Evolutionary conservation across 768 basidiomycete species (phyloP).

Genomic region (Tylopilus rubrobrunneus): DNA sequence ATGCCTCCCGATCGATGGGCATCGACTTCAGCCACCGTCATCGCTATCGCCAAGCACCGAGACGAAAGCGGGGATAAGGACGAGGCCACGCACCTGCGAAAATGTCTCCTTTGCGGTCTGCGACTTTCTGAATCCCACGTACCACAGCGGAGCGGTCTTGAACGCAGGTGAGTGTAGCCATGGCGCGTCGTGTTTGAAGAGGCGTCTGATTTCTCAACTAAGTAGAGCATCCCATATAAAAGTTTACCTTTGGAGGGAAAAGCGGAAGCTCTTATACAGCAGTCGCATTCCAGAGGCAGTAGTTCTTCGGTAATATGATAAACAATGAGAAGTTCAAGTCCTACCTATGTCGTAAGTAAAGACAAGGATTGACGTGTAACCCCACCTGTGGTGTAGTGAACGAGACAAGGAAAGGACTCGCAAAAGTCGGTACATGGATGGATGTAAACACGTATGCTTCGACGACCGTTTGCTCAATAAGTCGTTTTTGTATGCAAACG

Average conservation of each 20-base stretch:
- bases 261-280: conserved; percentile 67
- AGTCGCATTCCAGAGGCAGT: conserved; percentile 59
- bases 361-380: too few species aligned
- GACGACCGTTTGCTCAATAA: too few species aligned
- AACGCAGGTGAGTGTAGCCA: conserved; percentile 54
- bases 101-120: conserved; percentile 51
- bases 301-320: background rate
- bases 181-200: background rate
- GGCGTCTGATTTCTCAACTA: background rate
- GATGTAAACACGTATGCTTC: too few species aligned
- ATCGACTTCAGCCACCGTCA: conserved; percentile 76
- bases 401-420: too few species aligned
- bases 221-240: conserved; percentile 71
- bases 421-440: too few species aligned
- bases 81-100: background rate
- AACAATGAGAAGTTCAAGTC: too few species aligned
- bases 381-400: too few species aligned
- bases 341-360: too few species aligned
- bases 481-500: too few species aligned
- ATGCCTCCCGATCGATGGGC: conserved; percentile 48
- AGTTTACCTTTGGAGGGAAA: conserved; percentile 73
- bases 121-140: conserved; percentile 60
- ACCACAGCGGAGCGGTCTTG: conserved; percentile 43
- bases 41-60: conserved; percentile 48
- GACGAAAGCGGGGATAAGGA: conserved; percentile 3